Conservation (phyloP, 2,329 filamentous ascomycete genomes). For the Botryosphaeria dothidea region DNA sequence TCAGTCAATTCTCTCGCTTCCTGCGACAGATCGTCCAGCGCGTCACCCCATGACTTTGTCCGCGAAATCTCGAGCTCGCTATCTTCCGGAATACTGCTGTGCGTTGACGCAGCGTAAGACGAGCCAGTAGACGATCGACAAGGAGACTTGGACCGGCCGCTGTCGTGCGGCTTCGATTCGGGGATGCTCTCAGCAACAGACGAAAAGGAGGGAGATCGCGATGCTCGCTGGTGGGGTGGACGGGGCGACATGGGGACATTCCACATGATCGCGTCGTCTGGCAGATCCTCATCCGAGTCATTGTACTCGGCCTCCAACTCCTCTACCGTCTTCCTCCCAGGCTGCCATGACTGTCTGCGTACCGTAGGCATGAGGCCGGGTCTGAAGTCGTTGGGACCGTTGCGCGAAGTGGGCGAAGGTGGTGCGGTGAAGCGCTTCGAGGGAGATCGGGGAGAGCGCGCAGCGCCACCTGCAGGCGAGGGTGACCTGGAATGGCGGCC, state of each 20-base stretch:
- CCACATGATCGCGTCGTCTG: slow-evolving; percentile 75
- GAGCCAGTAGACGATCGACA: slow-evolving; percentile 12
- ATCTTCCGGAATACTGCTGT: slow-evolving; percentile 19
- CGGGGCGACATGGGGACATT: slow-evolving; percentile 78
- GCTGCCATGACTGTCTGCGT: slow-evolving; percentile 63
- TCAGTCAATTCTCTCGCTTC: slow-evolving; percentile 76
- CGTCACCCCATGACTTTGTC: slow-evolving; percentile 74
- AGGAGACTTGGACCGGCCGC: slow-evolving; percentile 23
- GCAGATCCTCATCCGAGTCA: slow-evolving; percentile 73
- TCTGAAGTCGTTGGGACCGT: slow-evolving; percentile 32
- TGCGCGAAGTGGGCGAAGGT: slow-evolving; percentile 27
- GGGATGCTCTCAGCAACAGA: slow-evolving; percentile 29
- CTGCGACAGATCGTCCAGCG: slow-evolving; percentile 66
- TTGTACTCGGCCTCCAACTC: slow-evolving; percentile 79
- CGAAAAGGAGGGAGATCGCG: slow-evolving; percentile 31
- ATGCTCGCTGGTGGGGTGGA: slow-evolving; percentile 34
- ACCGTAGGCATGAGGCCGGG: slow-evolving; percentile 34
- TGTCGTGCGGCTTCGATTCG: slow-evolving; percentile 23
- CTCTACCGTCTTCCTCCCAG: slow-evolving; percentile 66
- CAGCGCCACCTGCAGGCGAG: slow-evolving; percentile 30
- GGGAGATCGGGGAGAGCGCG: slow-evolving; percentile 32
- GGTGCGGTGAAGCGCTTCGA: slow-evolving; percentile 17
- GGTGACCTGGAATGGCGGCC: slow-evolving; percentile 38
- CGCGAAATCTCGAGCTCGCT: slow-evolving; percentile 34
- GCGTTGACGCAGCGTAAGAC: slow-evolving; percentile 9